Base-by-base conservation (phyloP, 2,329 filamentous ascomycete genomes). In the Phialocephala sp. region DNA sequence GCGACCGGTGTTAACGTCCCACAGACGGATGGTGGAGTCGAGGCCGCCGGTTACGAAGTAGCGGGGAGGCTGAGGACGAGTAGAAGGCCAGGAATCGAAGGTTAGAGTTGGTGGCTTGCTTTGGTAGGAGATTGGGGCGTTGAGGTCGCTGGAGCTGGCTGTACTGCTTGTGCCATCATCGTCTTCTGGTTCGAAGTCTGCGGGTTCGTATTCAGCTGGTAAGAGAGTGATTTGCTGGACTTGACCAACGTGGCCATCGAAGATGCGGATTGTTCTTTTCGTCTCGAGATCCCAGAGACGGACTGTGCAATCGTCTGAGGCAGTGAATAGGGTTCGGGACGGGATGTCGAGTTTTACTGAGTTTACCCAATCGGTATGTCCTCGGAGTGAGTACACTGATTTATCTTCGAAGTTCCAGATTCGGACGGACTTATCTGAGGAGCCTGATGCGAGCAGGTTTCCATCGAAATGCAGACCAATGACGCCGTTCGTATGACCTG, bases 351-450 rank as follows among this genome's bases (percentile, higher is more conserved):
- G 87, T 71, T 91, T 90, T 37, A 98, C 94, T n/a, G 92, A 90
- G 79, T 99, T 99, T 73, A 99, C 94, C 92, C 94, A 98, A 77
- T 98, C 94, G 0, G 84, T 87, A 76, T 99, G 95, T 9, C 94
- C 94, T 27, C 89, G 88, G 14, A 99, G 83, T 60, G 88, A 85
- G 72, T 91, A 97, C 0, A 90, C 91, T 61, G 91, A 89, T 76
- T 92, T 93, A 65, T 91, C 92, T 73, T 91, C 87, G 74, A 96
- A 95, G 77, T 97, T 94, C 86, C 94, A 97, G 55, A 99, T 89
- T 76, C 94, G 93, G 77, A 98, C 90, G 1, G 90, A 94, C 76
- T 88, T 89, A 78, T 99, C 95, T 69, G 94, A 90, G 1, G 93
- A 97, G 0, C 93, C 95, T 0, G 93, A 96, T 0, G 92, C 94